phyloP scores from a whole-genome alignment of 192 early-diverging fungal genomes.

The Phlyctochytrium bullatum region DNA sequence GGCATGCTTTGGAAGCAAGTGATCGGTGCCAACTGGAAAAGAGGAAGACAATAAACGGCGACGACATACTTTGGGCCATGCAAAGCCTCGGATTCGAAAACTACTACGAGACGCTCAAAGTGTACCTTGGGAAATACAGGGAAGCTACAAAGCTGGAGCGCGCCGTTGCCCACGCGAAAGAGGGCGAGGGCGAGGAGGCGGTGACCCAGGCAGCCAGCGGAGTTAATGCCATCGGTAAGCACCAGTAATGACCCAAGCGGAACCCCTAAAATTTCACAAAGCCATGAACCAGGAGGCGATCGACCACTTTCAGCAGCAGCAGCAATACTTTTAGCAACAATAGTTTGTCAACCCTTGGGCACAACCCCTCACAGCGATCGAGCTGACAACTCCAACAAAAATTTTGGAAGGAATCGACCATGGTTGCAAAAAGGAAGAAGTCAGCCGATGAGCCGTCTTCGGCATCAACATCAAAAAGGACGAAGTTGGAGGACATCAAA shows the following conservation, averaged over 20 bases:
- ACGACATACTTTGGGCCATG: constrained; percentile 98
- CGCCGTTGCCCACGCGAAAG: not conserved
- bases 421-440: too few relatives aligned
- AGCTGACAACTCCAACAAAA: too few relatives aligned
- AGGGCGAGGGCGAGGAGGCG: not conserved
- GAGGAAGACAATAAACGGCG: constrained; percentile 97
- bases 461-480: too few relatives aligned
- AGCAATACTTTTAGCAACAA: too few relatives aligned
- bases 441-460: too few relatives aligned
- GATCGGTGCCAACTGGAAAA: constrained; percentile 94
- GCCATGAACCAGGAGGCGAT: too few relatives aligned
- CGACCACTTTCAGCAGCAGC: too few relatives aligned
- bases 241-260: too few relatives aligned
- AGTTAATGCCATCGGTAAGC: not conserved
- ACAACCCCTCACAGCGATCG: too few relatives aligned
- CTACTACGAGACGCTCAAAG: constrained; percentile 86
- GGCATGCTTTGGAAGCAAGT: constrained; percentile 67
- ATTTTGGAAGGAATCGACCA: too few relatives aligned
- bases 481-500: not conserved
- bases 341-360: too few relatives aligned
- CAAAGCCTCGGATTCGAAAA: constrained; percentile 97
- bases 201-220: not conserved
- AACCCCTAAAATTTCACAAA: too few relatives aligned
- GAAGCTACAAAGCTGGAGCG: constrained; percentile 39
- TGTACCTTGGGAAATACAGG: constrained; percentile 86